Percentiles rank a stretch among this genome's conserved stretches.
Conservation (phyloP, 495 filamentous ascomycete species). For the Neurospora pannonica region DNA sequence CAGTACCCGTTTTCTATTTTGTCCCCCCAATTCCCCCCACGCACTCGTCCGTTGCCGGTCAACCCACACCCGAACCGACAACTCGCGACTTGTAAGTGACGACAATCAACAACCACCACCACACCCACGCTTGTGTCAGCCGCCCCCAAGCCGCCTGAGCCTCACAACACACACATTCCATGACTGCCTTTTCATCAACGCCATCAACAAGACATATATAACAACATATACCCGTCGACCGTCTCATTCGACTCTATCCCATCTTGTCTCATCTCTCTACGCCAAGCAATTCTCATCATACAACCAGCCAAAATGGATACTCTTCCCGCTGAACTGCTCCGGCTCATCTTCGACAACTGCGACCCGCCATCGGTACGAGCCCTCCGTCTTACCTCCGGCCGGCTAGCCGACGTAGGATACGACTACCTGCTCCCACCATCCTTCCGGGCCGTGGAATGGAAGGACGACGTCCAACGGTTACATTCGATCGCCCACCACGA, state of each 20-base stretch:
- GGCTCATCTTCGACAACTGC: conserved; percentile 37
- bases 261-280: neutral
- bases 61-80: neutral
- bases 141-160: neutral
- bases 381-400: conserved; percentile 29
- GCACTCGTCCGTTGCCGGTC: neutral
- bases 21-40: neutral
- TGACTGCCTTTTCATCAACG: neutral
- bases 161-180: neutral
- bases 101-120: neutral
- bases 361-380: conserved; percentile 28
- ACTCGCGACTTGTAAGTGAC: neutral
- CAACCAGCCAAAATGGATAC: conserved; percentile 15
- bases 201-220: neutral
- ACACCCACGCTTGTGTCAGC: neutral
- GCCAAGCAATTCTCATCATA: neutral
- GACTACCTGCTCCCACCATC: conserved; percentile 31
- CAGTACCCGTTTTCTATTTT: neutral
- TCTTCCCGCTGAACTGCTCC: conserved; percentile 39
- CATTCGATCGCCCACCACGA: conserved; percentile 34
- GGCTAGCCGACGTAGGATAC: conserved; percentile 35
- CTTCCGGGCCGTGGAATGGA: conserved; percentile 37
- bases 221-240: neutral
- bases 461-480: conserved; percentile 36
- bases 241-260: neutral